Conservation (phyloP, 208 protist species). For the Leishmania mexicana region DNA sequence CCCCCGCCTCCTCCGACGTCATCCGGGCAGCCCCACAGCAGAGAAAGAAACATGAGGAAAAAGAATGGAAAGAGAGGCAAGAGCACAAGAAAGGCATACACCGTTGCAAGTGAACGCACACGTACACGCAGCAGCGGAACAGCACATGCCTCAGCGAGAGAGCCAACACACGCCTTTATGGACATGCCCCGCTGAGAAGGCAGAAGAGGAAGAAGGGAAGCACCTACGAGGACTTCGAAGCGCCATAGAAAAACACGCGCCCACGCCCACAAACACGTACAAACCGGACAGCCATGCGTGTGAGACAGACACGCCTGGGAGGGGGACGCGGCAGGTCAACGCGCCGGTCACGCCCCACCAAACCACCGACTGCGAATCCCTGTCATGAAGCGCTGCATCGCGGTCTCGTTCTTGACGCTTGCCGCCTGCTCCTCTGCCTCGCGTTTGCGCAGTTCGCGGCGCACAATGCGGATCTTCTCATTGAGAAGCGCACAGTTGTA, state of each 20-base stretch:
- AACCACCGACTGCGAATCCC: constrained; percentile 37
- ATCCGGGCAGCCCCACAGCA: too few relatives aligned
- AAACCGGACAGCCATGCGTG: not conserved
- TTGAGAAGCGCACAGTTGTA: constrained; percentile 85
- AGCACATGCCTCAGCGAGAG: not conserved
- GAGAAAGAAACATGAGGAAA: not conserved
- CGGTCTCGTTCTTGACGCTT: constrained; percentile 27
- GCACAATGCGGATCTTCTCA: constrained; percentile 81
- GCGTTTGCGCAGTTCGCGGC: constrained; percentile 73
- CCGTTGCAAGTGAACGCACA: not conserved
- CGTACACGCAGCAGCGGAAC: not conserved
- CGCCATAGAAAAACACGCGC: not conserved
- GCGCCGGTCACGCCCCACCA: constrained; percentile 11
- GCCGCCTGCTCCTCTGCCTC: constrained; percentile 48
- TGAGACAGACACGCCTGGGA: not conserved
- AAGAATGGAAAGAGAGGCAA: not conserved
- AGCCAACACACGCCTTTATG: not conserved
- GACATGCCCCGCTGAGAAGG: not conserved
- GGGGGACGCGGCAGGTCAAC: not conserved
- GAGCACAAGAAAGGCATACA: not conserved
- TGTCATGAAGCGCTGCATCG: constrained; percentile 37
- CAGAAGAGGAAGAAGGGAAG: not conserved
- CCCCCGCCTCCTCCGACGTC: not conserved
- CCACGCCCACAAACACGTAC: not conserved
- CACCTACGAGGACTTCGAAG: not conserved